Percentiles rank a stretch among this genome's conserved stretches.
phyloP scores from a whole-genome alignment of 2,329 filamentous ascomycete species.

The Epichloe sibirici region DNA sequence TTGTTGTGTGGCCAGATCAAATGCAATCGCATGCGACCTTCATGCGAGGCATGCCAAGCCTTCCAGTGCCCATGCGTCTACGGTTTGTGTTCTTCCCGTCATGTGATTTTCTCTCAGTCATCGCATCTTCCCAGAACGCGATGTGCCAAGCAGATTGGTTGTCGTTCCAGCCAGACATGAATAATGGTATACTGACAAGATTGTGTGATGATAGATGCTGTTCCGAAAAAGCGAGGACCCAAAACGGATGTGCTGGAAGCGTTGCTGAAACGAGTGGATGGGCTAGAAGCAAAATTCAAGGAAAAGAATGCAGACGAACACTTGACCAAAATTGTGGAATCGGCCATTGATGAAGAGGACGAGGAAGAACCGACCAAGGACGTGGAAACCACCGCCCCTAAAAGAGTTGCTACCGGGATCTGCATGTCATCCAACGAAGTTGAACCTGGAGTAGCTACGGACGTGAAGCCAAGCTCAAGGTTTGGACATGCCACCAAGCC shows the following conservation, averaged over 20 bases:
- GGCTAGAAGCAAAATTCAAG: slow-evolving; percentile 68
- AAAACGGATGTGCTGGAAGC: slow-evolving; percentile 86
- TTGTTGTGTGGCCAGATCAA: slow-evolving; percentile 55
- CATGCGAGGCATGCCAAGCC: slow-evolving; percentile 79
- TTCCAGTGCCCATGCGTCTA: slow-evolving; percentile 84
- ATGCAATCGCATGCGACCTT: slow-evolving; percentile 73
- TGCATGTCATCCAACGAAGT: slow-evolving; percentile 13
- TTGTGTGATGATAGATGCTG: slow-evolving; percentile 49
- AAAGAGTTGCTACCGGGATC: slow-evolving; percentile 26
- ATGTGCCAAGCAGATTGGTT: neutral
- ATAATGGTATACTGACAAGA: neutral
- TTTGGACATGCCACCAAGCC: neutral
- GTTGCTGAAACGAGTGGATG: slow-evolving; percentile 72
- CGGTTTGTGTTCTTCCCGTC: slow-evolving; percentile 43
- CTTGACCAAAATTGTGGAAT: neutral
- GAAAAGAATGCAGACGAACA: slow-evolving; percentile 40
- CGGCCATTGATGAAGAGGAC: neutral
- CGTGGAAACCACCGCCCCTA: slow-evolving; percentile 27
- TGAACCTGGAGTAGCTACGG: neutral
- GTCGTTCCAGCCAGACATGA: neutral
- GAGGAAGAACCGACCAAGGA: slow-evolving; percentile 1
- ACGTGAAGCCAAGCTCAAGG: neutral
- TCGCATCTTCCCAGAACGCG: neutral
- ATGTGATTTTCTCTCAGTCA: too few species aligned
- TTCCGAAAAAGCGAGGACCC: slow-evolving; percentile 79